Conservation (phyloP, 768 basidiomycete genomes). For the Tylopilus rubrobrunneus region DNA sequence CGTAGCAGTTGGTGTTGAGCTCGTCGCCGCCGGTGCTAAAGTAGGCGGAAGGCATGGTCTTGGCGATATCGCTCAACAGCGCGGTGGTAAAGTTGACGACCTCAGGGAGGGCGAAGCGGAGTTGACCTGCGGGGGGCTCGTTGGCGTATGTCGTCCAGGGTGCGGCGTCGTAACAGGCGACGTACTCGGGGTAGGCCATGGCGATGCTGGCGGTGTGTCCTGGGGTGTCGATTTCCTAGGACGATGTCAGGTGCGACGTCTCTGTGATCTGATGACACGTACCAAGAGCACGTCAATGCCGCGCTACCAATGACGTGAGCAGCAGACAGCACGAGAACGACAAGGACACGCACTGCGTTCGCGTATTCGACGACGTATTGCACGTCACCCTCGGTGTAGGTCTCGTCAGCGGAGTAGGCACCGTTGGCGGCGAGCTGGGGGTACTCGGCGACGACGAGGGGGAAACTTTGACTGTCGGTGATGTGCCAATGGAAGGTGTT, state of each 20-base stretch:
- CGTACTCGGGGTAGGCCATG: slow-evolving; percentile 62
- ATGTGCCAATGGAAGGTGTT: slow-evolving; percentile 86
- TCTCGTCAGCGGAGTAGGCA: slow-evolving; percentile 55
- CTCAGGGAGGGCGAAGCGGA: slow-evolving; percentile 61
- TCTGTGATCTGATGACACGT: background rate
- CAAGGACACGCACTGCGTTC: slow-evolving; percentile 49
- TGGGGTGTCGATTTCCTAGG: slow-evolving; percentile 79
- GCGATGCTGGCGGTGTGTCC: slow-evolving; percentile 74
- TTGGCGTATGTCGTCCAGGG: slow-evolving; percentile 62
- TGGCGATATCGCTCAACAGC: slow-evolving; percentile 52
- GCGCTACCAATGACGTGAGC: slow-evolving; percentile 35
- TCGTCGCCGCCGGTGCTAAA: slow-evolving; percentile 86
- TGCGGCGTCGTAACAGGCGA: slow-evolving; percentile 58
- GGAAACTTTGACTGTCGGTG: slow-evolving; percentile 79
- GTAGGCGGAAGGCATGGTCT: slow-evolving; percentile 51
- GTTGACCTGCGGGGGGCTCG: slow-evolving; percentile 81
- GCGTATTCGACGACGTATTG: slow-evolving; percentile 63
- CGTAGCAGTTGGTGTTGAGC: slow-evolving; percentile 65
- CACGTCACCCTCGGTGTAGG: slow-evolving; percentile 57
- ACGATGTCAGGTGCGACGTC: background rate
- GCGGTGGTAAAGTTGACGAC: slow-evolving; percentile 57
- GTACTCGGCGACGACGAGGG: slow-evolving; percentile 58
- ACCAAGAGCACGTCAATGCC: slow-evolving; percentile 71
- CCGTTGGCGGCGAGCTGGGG: slow-evolving; percentile 58
- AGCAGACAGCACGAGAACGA: background rate